These are phyloP conservation scores for Aspergillus olivimuriae DNA, from an alignment of 495 filamentous ascomycete genomes.

Conservation along the genomic window DNA sequence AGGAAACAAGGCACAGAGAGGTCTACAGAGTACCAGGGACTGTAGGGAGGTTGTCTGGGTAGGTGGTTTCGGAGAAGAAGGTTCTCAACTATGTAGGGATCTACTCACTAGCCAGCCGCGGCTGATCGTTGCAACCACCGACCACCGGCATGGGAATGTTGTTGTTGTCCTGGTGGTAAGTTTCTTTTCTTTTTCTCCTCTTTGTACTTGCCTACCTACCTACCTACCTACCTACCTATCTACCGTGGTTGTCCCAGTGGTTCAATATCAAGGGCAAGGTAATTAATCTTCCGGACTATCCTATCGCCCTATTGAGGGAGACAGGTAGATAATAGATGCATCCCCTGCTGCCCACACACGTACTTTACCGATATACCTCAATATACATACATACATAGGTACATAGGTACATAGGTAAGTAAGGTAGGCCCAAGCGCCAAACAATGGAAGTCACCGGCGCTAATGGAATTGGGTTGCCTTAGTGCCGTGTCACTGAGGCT, in stretches of 20 bases:
- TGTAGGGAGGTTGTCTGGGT: too few species aligned
- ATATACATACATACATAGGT: too few species aligned
- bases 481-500: slow-evolving; percentile 24
- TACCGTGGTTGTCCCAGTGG: too few species aligned
- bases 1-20: too few species aligned
- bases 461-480: slow-evolving; percentile 22
- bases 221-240: too few species aligned
- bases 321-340: too few species aligned
- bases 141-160: neutral
- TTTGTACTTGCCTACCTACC: too few species aligned
- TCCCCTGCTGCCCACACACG: too few species aligned
- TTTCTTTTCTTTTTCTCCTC: neutral
- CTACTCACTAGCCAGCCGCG: neutral
- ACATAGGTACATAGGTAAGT: neutral
- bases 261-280: too few species aligned
- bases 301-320: too few species aligned
- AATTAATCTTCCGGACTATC: too few species aligned
- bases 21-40: too few species aligned
- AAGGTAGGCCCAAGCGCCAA: slow-evolving; percentile 15
- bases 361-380: neutral
- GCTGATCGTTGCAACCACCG: neutral
- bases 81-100: slow-evolving; percentile 9
- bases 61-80: neutral
- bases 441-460: slow-evolving; percentile 11
- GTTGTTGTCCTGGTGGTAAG: neutral